A percentile compares a stretch with the other conserved stretches of the same genome.
These are phyloP conservation scores for Amanita jacksonii DNA, from an alignment of 768 basidiomycete genomes.

Conservation along the genomic window DNA sequence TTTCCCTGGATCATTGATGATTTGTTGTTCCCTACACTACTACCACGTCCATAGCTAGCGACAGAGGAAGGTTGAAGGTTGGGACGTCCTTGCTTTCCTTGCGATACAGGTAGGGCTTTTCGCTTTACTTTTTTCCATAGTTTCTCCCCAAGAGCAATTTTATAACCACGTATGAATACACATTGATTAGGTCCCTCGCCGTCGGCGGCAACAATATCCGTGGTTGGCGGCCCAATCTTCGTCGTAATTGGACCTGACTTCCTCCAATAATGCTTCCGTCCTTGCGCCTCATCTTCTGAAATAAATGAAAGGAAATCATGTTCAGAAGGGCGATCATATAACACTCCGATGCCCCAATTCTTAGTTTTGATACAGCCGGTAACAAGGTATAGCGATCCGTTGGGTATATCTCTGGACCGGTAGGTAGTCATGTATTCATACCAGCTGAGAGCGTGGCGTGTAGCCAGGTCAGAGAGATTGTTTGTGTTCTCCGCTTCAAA, in stretches of 20 bases:
- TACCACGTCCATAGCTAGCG: too few species aligned
- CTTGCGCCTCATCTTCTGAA: not conserved
- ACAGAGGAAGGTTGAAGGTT: too few species aligned
- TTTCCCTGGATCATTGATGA: too few species aligned
- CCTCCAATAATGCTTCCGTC: not conserved
- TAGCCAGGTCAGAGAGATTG: conserved; percentile 9
- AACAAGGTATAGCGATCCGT: conserved; percentile 13
- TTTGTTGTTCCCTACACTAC: too few species aligned
- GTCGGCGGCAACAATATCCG: too few species aligned
- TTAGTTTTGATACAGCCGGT: conserved; percentile 13
- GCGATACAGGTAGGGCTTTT: too few species aligned
- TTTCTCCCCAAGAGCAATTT: conserved; percentile 1
- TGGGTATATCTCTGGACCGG: conserved; percentile 7
- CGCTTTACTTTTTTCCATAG: too few species aligned
- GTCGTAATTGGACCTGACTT: not conserved
- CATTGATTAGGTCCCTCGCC: conserved; percentile 7
- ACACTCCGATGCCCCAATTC: conserved; percentile 12
- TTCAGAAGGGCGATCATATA: not conserved
- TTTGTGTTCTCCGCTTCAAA: conserved; percentile 3
- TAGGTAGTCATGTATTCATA: conserved; percentile 10
- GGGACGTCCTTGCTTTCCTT: too few species aligned
- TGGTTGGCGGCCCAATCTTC: not conserved
- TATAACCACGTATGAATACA: conserved; percentile 11
- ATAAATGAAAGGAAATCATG: not conserved
- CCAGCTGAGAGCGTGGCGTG: conserved; percentile 11